Conservation (phyloP, 331 rosid species). For the Malus hybrid region DNA sequence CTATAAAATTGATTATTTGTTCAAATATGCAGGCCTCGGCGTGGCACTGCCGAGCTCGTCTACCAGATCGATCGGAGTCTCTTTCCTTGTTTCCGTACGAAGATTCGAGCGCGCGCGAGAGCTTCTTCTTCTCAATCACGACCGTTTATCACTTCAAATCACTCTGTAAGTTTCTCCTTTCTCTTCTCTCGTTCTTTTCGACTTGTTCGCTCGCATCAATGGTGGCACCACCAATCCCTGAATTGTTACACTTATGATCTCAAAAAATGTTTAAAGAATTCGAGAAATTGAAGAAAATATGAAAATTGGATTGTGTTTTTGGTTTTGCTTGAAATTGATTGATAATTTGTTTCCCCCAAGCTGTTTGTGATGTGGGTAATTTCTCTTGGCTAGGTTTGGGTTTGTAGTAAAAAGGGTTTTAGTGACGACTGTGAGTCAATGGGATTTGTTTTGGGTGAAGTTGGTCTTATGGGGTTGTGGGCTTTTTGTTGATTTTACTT, state of each 20-base stretch:
- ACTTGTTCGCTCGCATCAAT: neutral
- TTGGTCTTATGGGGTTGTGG: neutral
- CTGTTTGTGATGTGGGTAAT: neutral
- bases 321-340: neutral
- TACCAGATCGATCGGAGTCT: too few relatives aligned
- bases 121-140: neutral
- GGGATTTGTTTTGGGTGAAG: neutral
- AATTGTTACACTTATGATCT: neutral
- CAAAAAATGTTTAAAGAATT: neutral
- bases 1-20: too few relatives aligned
- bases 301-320: neutral
- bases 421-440: neutral
- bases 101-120: neutral
- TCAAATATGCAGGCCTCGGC: too few relatives aligned
- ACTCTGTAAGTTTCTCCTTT: neutral
- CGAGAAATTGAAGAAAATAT: neutral
- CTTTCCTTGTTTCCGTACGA: neutral
- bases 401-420: neutral
- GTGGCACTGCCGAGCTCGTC: too few relatives aligned
- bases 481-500: neutral
- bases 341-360: neutral
- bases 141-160: neutral
- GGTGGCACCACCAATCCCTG: neutral
- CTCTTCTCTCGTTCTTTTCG: neutral
- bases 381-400: neutral